A percentile compares a stretch with the other conserved stretches of the same genome.
phyloP scores from a whole-genome alignment of 129 eudicot species.

The Glebionis coronaria region DNA sequence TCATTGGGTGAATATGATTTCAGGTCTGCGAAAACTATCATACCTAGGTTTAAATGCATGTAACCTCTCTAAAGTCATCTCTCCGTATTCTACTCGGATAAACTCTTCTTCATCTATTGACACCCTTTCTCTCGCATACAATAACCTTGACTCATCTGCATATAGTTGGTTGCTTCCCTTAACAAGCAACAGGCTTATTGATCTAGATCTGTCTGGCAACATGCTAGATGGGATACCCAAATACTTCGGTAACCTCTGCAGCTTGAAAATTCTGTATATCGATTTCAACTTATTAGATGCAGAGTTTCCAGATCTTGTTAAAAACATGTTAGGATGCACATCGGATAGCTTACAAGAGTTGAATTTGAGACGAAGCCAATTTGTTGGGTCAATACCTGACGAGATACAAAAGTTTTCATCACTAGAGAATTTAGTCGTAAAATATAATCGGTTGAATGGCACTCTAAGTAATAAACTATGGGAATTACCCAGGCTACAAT shows the following conservation, averaged over 20 bases:
- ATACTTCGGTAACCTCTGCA: constrained; percentile 16
- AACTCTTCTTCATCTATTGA: constrained; percentile 22
- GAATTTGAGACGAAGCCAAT: not conserved
- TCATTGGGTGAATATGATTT: constrained; percentile 20
- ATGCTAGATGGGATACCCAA: constrained; percentile 22
- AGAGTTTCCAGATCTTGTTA: not conserved
- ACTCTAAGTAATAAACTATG: constrained; percentile 20
- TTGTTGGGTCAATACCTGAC: constrained; percentile 5
- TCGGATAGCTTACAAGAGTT: not conserved
- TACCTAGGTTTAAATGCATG: not conserved
- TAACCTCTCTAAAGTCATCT: not conserved
- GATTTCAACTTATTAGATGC: not conserved
- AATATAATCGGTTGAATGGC: constrained; percentile 5
- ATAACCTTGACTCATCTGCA: constrained; percentile 23
- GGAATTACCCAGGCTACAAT: constrained; percentile 22
- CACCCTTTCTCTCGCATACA: not conserved
- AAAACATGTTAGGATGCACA: constrained; percentile 21
- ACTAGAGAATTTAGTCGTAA: not conserved
- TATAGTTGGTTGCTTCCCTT: constrained; percentile 20
- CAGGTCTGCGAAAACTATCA: not conserved
- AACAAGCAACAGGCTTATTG: not conserved
- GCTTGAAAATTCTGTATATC: not conserved
- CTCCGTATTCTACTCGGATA: constrained; percentile 6
- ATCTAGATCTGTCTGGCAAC: constrained; percentile 13
- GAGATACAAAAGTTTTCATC: constrained; percentile 22